These are phyloP conservation scores for Aspergillus sp. DNA, from an alignment of 2,329 filamentous ascomycete species.

Conservation along the genomic window DNA sequence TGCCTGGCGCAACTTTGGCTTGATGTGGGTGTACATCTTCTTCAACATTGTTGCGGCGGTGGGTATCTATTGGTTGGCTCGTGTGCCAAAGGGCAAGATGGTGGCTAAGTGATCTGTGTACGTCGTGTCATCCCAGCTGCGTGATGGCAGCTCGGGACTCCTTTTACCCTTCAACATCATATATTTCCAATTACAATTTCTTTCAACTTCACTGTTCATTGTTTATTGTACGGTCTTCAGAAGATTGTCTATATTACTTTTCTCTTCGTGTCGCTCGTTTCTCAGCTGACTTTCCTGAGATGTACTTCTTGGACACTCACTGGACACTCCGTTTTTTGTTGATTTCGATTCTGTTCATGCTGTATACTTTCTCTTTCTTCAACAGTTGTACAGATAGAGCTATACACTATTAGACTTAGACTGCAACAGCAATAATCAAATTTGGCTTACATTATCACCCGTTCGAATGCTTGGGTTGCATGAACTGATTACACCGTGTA, in stretches of 20 bases:
- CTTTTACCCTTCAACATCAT: neutral
- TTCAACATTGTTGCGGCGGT: slow-evolving; percentile 64
- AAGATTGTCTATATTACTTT: neutral
- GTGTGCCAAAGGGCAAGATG: slow-evolving; percentile 49
- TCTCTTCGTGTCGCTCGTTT: neutral
- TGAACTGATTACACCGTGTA: too few species aligned
- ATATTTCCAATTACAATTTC: neutral
- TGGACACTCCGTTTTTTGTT: neutral
- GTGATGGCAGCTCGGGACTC: too few species aligned
- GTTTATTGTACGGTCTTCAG: neutral
- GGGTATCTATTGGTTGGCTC: slow-evolving; percentile 61
- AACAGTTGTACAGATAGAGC: too few species aligned
- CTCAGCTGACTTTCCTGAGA: neutral
- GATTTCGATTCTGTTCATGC: neutral
- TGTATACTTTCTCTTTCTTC: too few species aligned
- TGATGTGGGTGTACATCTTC: slow-evolving; percentile 65
- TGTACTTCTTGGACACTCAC: neutral
- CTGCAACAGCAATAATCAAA: too few species aligned
- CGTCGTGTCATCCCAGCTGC: too few species aligned
- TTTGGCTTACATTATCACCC: too few species aligned
- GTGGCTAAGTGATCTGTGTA: neutral
- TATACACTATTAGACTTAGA: too few species aligned
- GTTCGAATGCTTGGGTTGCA: too few species aligned
- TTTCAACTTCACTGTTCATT: neutral
- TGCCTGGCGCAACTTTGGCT: slow-evolving; percentile 68